Base-by-base conservation (phyloP, 2,329 filamentous ascomycete species). In the Diplodia corticola region DNA sequence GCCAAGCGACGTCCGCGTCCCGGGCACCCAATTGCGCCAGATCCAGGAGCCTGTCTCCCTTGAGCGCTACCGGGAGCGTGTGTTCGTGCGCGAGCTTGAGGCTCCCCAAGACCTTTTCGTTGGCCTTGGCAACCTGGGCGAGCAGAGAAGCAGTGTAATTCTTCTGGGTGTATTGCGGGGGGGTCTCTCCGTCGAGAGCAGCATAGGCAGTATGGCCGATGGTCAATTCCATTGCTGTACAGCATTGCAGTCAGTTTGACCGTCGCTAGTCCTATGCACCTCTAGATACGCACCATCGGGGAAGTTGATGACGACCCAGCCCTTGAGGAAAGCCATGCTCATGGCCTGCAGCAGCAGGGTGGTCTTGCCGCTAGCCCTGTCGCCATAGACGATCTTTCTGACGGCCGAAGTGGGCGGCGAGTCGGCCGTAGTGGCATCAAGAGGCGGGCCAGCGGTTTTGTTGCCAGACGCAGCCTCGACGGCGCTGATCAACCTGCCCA, bases 281-380 rank as follows among this genome's bases (percentile, higher is more conserved):
- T n/a, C n/a, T 10, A 37, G 10, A 37, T 10, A 73, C 84, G 72
- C 83, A 96, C 93, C 91, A 81, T 99, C 93, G 44, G 95, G 93
- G 61, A 98, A 85, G 74, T 91, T 90, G 67, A 99, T 84, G 54
- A 98, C 93, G 51, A 97, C 84, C 92, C 93, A 98, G 30, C 90
- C 85, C 76, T 92, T 92, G 73, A 93, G 77, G 70, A 94, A 88
- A 1, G 88, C 94, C 78, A 93, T 89, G 20, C 90, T 83, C 85
- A 96, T 87, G 46, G 90, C 91, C 80, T 98, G 93, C 53, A 97
- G 82, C 73, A 96, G 78, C 73, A 96, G 80, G 71, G 95, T 87
- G 76, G 91, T 97, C 86, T 98, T 99, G 40, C 95, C 95, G 15
- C 89, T 87, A 49, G 89, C 85, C 75, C 85, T 88, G 64, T 87